Conservation (phyloP, 2,329 filamentous ascomycete genomes). For the Didymellaceae sp. region DNA sequence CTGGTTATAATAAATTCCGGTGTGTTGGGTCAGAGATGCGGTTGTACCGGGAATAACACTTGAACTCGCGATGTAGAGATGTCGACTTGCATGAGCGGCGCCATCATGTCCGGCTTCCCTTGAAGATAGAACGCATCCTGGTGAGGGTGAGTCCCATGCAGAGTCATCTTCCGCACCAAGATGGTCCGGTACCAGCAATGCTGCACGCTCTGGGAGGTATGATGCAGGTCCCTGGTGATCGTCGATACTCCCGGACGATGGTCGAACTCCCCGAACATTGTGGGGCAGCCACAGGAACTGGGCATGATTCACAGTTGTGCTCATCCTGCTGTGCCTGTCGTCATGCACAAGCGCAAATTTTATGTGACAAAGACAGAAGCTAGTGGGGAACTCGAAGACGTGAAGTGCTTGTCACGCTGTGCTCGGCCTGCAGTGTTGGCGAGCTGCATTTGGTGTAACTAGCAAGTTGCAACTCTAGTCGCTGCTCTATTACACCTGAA, state of each 20-base stretch:
- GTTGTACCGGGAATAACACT: slow-evolving; percentile 18
- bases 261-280: slow-evolving; percentile 5
- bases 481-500: neutral
- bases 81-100: neutral
- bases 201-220: neutral
- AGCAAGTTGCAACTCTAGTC: no score
- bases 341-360: neutral
- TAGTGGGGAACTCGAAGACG: no score
- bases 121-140: neutral
- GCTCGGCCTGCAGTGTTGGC: no score
- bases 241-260: slow-evolving; percentile 3
- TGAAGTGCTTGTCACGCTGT: no score
- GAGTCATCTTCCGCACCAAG: neutral
- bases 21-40: neutral
- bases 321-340: neutral
- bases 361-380: no score
- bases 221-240: slow-evolving; percentile 9
- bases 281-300: neutral
- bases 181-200: no score
- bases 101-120: neutral
- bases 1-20: slow-evolving; percentile 5
- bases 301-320: neutral
- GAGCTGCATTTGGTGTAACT: no score
- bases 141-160: neutral
- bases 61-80: neutral